Conservation (phyloP, 2,329 filamentous ascomycete genomes). For the Fusarium kyushuense region DNA sequence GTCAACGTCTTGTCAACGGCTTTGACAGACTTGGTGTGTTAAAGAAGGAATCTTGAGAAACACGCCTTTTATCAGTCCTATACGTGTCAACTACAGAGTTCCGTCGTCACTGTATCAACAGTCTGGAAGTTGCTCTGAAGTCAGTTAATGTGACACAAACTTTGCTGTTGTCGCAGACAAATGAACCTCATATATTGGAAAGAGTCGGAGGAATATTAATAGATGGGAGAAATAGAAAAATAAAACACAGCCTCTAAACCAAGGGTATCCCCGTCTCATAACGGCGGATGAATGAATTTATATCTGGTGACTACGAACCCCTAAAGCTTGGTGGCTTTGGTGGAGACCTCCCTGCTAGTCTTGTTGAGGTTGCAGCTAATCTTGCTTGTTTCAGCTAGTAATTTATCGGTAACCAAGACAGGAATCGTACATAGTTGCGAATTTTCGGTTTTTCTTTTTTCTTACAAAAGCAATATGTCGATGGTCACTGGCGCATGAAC, state of each 20-base stretch:
- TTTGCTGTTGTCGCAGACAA: too few relatives aligned
- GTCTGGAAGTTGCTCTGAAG: too few relatives aligned
- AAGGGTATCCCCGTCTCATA: not conserved
- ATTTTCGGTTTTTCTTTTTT: not conserved
- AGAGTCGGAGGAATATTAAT: too few relatives aligned
- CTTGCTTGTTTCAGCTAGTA: not conserved
- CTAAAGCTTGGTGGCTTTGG: not conserved
- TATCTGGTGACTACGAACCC: not conserved
- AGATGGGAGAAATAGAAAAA: too few relatives aligned
- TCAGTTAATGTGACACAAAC: fast-evolving
- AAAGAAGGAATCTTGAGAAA: too few relatives aligned
- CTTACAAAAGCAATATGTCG: fast-evolving
- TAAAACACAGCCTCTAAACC: too few relatives aligned
- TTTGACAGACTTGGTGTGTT: too few relatives aligned
- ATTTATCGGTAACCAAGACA: fast-evolving
- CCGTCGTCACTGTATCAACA: fast-evolving
- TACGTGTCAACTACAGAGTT: not conserved
- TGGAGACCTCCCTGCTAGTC: not conserved
- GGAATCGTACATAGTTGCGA: not conserved
- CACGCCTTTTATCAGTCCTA: too few relatives aligned
- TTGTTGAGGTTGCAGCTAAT: fast-evolving
- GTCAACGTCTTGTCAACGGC: too few relatives aligned
- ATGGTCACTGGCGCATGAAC: fast-evolving
- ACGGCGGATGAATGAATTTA: not conserved
- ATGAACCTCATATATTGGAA: too few relatives aligned